Evolutionary conservation across 306 rosid genomes (phyloP), one percentile per base, ranked within the genome.

Genomic region (Ceratonia siliqua): DNA sequence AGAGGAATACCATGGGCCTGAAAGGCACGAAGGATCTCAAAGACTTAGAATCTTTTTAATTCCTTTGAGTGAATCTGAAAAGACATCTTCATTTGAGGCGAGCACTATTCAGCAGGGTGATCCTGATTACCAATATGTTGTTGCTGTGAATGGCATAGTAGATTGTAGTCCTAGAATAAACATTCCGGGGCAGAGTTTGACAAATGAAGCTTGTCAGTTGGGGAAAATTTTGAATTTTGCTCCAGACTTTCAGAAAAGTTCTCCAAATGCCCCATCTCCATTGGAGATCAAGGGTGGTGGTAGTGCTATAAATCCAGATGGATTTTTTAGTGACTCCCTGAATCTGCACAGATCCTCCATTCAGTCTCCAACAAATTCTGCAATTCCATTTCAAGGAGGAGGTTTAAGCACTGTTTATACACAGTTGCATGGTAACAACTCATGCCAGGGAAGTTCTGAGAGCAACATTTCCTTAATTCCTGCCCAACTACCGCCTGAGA

Each of bases 111-210:
- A 78, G 49, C 80, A 82, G 57, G 79, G 72, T 65, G 83, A 81
- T 69, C 87, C 95, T 39, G 92, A 88, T 83, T 88, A 85, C 79
- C 90, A 85, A 71, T 91, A 89, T 57, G 90, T 89, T 82, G 92
- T 83, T 43, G 94, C 96, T 11, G 89, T 91, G 62, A 91, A 91
- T 68, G 90, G 90, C 73, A 76, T 87, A 66, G 82, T 68, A 63
- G 91, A 88, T 48, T 68, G 84, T 64, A 76, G 64, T 85, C 78
- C 84, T 24, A 80, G 66, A 74, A 82, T 72, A 81, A 80, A 69
- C 80, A 28, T 62, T 27, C 56, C 74, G 56, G 86, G 82, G 67
- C 81, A 75, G 72, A 78, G 72, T 82, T 73, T 56, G 61, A 62
- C 63, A 45, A 75, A 59, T 80, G 94, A 83, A 78, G 67, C 85